A percentile compares a stretch with the other conserved stretches of the same genome.
phyloP scores from a whole-genome alignment of 495 filamentous ascomycete species.

The Neurospora hispaniola region DNA sequence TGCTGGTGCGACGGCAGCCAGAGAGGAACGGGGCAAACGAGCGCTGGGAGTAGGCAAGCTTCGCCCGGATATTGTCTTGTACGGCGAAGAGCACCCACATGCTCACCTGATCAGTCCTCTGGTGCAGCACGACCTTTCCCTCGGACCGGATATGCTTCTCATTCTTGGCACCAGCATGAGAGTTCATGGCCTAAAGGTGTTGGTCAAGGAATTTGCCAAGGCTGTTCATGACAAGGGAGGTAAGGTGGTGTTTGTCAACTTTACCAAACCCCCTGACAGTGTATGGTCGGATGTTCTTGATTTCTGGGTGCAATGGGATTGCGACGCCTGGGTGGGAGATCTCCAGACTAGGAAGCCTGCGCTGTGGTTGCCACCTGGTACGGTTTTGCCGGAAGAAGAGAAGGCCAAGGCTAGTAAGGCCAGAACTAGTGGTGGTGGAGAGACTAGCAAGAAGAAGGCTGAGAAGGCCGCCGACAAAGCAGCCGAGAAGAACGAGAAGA shows the following conservation, averaged over 20 bases:
- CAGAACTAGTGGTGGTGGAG: constrained; percentile 15
- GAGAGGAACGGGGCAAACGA: constrained; percentile 51
- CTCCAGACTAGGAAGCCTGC: constrained; percentile 43
- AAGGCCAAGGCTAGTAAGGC: constrained; percentile 16
- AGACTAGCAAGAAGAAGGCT: constrained; percentile 18
- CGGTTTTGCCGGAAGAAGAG: constrained; percentile 22
- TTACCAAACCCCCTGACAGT: constrained; percentile 56
- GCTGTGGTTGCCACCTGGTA: constrained; percentile 42
- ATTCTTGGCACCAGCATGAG: constrained; percentile 59
- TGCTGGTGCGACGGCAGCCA: constrained; percentile 40
- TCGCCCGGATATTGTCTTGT: constrained; percentile 60
- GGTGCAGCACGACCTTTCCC: constrained; percentile 50
- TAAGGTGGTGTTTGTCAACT: constrained; percentile 59
- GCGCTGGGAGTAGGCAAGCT: constrained; percentile 50
- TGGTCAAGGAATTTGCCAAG: constrained; percentile 61
- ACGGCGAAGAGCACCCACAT: constrained; percentile 61
- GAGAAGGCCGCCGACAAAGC: constrained; percentile 5
- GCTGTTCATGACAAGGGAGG: constrained; percentile 53
- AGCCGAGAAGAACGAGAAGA: constrained; percentile 1
- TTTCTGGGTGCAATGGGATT: constrained; percentile 61
- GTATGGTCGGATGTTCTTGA: constrained; percentile 58
- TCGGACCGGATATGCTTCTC: constrained; percentile 51
- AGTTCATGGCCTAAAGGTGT: constrained; percentile 56
- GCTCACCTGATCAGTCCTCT: constrained; percentile 50
- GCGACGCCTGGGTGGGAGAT: constrained; percentile 57